A percentile compares a stretch with the other conserved stretches of the same genome.
These are phyloP conservation scores for Aegilops umbellulata DNA, from an alignment of 176 grass and related monocot species.

Conservation along the genomic window DNA sequence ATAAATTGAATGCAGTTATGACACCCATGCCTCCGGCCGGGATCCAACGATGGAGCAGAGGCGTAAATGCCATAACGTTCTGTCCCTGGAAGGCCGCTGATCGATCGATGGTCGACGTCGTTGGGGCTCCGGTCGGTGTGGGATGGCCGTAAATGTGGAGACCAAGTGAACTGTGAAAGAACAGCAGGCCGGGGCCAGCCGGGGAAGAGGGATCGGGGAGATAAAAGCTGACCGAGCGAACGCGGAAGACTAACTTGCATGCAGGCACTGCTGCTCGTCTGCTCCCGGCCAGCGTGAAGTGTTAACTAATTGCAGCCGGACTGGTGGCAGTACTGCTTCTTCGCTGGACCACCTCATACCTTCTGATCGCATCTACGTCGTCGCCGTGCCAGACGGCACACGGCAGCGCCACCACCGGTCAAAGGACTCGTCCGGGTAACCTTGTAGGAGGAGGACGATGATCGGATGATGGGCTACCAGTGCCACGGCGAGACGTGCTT, in stretches of 20 bases:
- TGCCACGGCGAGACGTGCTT: too few species aligned
- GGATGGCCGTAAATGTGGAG: neutral
- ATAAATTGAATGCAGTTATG: neutral
- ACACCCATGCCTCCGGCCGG: neutral
- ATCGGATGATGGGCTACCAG: too few species aligned
- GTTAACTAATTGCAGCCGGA: neutral
- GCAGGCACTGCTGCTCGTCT: neutral
- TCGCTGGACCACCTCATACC: neutral
- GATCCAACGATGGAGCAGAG: neutral
- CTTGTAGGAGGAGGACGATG: too few species aligned
- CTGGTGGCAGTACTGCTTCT: neutral
- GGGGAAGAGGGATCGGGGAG: neutral
- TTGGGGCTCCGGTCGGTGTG: neutral
- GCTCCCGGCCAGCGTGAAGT: neutral
- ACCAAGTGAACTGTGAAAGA: neutral
- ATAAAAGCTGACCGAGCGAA: neutral
- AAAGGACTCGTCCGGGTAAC: too few species aligned
- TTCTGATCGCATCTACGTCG: neutral
- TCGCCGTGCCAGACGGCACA: neutral
- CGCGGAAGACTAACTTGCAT: neutral
- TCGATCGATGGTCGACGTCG: neutral
- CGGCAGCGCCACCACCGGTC: neutral
- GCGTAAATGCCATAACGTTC: slow-evolving; percentile 1
- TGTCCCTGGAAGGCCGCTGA: neutral
- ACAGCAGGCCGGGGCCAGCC: neutral